phyloP scores from a whole-genome alignment of 805 yeast species.

The Wickerhamiella azymoides region DNA sequence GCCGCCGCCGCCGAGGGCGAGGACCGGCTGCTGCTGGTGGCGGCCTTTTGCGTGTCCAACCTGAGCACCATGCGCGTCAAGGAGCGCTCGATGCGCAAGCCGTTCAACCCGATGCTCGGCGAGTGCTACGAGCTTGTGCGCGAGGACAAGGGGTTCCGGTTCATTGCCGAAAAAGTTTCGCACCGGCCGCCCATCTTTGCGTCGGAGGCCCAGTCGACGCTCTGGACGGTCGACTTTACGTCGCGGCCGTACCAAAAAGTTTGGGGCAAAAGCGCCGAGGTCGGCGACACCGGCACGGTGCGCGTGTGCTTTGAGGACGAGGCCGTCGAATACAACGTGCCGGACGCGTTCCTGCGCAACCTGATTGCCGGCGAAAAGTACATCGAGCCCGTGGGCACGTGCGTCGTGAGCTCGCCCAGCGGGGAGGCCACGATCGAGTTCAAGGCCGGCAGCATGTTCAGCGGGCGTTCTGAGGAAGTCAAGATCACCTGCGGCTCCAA shows the following conservation, averaged over 20 bases:
- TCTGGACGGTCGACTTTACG: slow-evolving; percentile 41
- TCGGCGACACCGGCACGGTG: slow-evolving; percentile 59
- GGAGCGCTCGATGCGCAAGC: slow-evolving; percentile 68
- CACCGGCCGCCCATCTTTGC: slow-evolving; percentile 87
- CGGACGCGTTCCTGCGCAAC: slow-evolving; percentile 70
- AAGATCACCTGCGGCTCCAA: slow-evolving; percentile 24
- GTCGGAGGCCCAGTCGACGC: slow-evolving; percentile 50
- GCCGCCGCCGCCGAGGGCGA: slow-evolving; percentile 35
- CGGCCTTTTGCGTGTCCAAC: slow-evolving; percentile 70
- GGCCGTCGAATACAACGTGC: slow-evolving; percentile 63
- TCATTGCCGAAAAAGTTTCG: slow-evolving; percentile 70
- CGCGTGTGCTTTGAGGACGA: slow-evolving; percentile 54
- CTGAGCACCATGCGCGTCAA: slow-evolving; percentile 60
- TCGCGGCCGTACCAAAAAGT: slow-evolving; percentile 58
- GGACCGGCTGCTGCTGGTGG: slow-evolving; percentile 46
- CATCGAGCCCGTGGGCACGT: slow-evolving; percentile 64
- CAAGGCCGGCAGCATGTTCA: slow-evolving; percentile 72
- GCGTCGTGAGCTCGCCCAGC: slow-evolving; percentile 52
- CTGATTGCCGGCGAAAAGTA: slow-evolving; percentile 91
- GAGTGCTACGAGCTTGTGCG: slow-evolving; percentile 86
- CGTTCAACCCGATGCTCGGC: slow-evolving; percentile 88
- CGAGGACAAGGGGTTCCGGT: slow-evolving; percentile 63
- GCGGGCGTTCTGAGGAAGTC: slow-evolving; percentile 64
- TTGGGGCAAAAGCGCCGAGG: slow-evolving; percentile 89
- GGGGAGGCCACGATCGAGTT: slow-evolving; percentile 66